Percentiles rank a stretch among this genome's conserved stretches.
Conservation (phyloP, 139 green algal genomes). For the Coccomyxa sp. region DNA sequence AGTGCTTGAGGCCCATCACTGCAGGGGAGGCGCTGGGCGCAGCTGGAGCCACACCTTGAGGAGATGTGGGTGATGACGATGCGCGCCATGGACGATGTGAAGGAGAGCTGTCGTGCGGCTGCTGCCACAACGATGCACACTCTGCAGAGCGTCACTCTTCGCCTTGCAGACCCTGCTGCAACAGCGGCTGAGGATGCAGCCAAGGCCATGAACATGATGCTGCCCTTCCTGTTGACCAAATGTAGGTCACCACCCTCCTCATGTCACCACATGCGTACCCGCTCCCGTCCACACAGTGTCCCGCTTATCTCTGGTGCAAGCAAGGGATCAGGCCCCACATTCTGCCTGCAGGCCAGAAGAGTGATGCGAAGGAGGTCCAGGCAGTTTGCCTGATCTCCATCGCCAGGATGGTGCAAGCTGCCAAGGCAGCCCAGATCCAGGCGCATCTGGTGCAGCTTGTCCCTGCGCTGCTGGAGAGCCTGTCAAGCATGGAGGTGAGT, state of each 20-base stretch:
- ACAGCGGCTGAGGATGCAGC: conserved; percentile 33
- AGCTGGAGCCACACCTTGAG: conserved; percentile 55
- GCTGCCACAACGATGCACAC: conserved; percentile 25
- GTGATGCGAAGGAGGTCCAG: conserved; percentile 45
- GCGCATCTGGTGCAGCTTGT: conserved; percentile 63
- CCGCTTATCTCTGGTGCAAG: background rate
- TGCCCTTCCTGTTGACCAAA: conserved; percentile 69
- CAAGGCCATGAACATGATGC: conserved; percentile 35
- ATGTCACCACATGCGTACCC: too few species aligned
- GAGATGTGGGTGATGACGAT: conserved; percentile 76
- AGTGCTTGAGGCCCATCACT: too few species aligned
- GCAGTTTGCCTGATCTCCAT: conserved; percentile 47
- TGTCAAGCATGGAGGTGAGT: conserved; percentile 72
- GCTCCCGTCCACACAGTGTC: background rate
- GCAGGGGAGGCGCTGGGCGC: conserved; percentile 48
- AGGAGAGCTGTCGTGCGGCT: conserved; percentile 69
- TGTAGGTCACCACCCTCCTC: too few species aligned
- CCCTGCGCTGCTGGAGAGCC: conserved; percentile 78
- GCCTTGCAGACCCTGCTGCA: conserved; percentile 57
- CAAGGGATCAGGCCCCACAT: background rate
- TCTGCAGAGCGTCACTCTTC: conserved; percentile 57
- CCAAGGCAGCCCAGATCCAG: conserved; percentile 35
- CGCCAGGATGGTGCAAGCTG: conserved; percentile 38
- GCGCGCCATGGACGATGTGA: conserved; percentile 80
- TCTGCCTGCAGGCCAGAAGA: conserved; percentile 21